Evolutionary conservation across 2,329 filamentous ascomycete species (phyloP), one percentile per base, ranked within the genome.

Genomic region (Trichoderma sp.): DNA sequence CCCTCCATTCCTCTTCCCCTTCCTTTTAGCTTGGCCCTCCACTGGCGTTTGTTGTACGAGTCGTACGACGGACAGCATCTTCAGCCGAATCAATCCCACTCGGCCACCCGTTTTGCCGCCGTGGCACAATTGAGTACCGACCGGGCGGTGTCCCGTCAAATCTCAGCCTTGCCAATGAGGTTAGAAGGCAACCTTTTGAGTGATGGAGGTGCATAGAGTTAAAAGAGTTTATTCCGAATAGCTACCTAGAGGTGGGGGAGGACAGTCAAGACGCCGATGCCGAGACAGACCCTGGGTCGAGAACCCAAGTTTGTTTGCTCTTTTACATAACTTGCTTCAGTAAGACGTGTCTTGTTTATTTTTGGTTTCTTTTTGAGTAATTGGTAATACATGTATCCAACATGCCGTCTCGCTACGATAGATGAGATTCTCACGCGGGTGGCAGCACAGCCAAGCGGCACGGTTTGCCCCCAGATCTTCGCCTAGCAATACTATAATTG

Each of bases 191-290:
- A 21, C 21, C 14, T 0, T 11, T 32, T 32, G 28, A 34, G 51
- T 58, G 39, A 58, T n/a, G 65, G 65, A 43, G 65, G 65, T 68
- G 65, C 65, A 30, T 39, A 68, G 65, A 68, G 65, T 68, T 58
- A 53, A 53, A 30, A 30, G 51, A 67, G 51, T 43, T 43, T 67
- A 67, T 68, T 68, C 65, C 34, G 12, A 43, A 56, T 56, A 39
- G 63, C 63, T 43, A 39, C 21, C 63, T 43, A 14, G 53, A 30
- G 65, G 56, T n/a, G 65, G 26, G 53, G 53, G 11, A 18, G 9
- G 28, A 58, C 56, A 21, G 6, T 39, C 4, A 32, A n/a, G 56
- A 64, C 18, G 43, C 39, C 62, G 62, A 51, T 51, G 39, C 62
- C 62, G 62, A 65, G 28, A 51, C 43, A 65, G 26, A 53, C 47